Conservation (phyloP, 2,329 filamentous ascomycete genomes). For the Thielaviopsis punctulata region DNA sequence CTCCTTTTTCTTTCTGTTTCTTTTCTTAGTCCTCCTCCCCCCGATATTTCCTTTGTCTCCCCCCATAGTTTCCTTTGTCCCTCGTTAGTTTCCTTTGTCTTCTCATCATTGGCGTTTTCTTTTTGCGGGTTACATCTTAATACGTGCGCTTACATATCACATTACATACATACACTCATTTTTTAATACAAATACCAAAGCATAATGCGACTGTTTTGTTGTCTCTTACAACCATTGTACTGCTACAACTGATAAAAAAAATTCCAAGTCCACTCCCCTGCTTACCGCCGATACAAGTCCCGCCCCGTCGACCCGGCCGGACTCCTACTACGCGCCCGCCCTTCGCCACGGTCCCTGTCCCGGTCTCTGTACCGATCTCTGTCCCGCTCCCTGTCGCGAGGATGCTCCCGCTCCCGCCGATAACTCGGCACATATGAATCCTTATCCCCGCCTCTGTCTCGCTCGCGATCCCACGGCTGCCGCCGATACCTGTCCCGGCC, state of each 20-base stretch:
- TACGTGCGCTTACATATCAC: no score
- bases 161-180: no score
- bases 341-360: conserved; percentile 24
- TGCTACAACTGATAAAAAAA: no score
- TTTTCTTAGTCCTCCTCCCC: background rate
- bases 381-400: conserved; percentile 18
- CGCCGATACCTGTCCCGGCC: background rate
- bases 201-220: no score
- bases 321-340: conserved; percentile 24
- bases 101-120: conserved; percentile 1
- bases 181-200: no score
- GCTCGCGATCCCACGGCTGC: background rate
- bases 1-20: background rate
- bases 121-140: no score
- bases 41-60: background rate
- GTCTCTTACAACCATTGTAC: no score
- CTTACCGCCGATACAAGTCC: conserved; percentile 20
- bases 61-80: background rate
- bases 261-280: background rate
- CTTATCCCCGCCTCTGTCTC: conserved; percentile 2
- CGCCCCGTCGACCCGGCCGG: conserved; percentile 21
- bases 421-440: conserved; percentile 9
- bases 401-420: conserved; percentile 14
- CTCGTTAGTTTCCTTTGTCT: background rate
- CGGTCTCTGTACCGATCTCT: conserved; percentile 20